Percentiles rank a stretch among this genome's conserved stretches.
Conservation (phyloP, 441 rosid species). For the Euphorbia schlechtendalii region DNA sequence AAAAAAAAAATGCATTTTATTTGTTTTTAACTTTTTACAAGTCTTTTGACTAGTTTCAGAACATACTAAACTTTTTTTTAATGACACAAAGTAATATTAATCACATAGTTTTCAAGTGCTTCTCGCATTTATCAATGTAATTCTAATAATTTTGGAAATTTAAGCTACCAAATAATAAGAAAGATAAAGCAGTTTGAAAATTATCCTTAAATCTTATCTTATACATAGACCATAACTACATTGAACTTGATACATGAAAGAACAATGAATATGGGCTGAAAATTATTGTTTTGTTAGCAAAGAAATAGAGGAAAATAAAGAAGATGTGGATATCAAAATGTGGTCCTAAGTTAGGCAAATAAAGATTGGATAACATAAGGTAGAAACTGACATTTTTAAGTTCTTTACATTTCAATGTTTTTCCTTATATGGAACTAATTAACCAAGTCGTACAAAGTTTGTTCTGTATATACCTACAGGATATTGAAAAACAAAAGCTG, state of each 20-base stretch:
- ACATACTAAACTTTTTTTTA: no score
- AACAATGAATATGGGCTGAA: neutral
- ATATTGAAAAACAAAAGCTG: constrained; percentile 5
- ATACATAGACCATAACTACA: neutral
- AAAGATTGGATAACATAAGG: neutral
- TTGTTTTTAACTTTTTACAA: no score
- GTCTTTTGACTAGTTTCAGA: no score
- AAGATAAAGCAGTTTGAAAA: neutral
- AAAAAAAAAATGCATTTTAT: no score
- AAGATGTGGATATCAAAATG: constrained; percentile 3
- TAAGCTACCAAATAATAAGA: no score
- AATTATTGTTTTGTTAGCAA: neutral
- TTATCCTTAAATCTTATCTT: neutral
- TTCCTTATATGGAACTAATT: neutral
- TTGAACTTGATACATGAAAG: neutral
- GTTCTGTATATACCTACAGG: neutral
- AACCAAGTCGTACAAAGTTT: constrained; percentile 7
- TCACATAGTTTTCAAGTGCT: no score
- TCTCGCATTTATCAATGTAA: no score
- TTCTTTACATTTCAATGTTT: constrained; percentile 6
- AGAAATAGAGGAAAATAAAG: constrained; percentile 1
- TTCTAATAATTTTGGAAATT: no score
- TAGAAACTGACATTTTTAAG: neutral
- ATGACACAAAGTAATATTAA: no score
- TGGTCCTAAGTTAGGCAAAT: constrained; percentile 16